phyloP scores from a whole-genome alignment of 495 filamentous ascomycete species.

The Neurospora sp. region DNA sequence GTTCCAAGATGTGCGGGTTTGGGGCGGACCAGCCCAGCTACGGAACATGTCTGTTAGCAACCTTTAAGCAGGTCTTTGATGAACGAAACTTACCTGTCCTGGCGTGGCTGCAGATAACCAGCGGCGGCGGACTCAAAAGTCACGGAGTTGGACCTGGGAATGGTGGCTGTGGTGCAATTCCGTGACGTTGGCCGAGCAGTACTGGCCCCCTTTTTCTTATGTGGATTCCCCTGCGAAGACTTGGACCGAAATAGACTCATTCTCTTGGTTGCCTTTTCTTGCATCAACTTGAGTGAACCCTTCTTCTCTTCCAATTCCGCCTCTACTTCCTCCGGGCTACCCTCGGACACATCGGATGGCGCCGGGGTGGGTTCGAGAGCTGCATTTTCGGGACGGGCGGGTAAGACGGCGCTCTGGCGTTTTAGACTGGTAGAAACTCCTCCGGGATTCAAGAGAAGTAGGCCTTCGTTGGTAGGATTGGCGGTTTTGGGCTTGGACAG shows the following conservation, averaged over 20 bases:
- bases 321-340: slow-evolving; percentile 1
- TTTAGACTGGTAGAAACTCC: slow-evolving; percentile 23
- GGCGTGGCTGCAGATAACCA: slow-evolving; percentile 15
- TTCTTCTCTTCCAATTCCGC: not conserved
- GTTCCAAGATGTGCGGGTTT: slow-evolving; percentile 28
- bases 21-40: slow-evolving; percentile 16
- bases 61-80: no score
- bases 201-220: slow-evolving; percentile 8
- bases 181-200: slow-evolving; percentile 9
- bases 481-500: slow-evolving; percentile 38
- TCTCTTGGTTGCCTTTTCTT: slow-evolving; percentile 14
- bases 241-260: slow-evolving; percentile 24
- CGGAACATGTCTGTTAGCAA: slow-evolving; percentile 7
- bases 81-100: slow-evolving; percentile 13
- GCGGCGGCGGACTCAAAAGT: slow-evolving; percentile 23
- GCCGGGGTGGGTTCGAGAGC: slow-evolving; percentile 12
- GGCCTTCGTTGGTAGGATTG: slow-evolving; percentile 34
- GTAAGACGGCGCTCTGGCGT: slow-evolving; percentile 13
- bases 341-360: slow-evolving; percentile 1
- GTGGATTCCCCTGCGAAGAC: slow-evolving; percentile 14
- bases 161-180: slow-evolving; percentile 6
- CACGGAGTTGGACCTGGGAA: slow-evolving; percentile 21
- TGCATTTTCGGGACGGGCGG: slow-evolving; percentile 8
- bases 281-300: slow-evolving; percentile 9
- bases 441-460: slow-evolving; percentile 24